Base-by-base conservation (phyloP, 1,284 basidiomycete genomes). In the Melampsora larici-populina region DNA sequence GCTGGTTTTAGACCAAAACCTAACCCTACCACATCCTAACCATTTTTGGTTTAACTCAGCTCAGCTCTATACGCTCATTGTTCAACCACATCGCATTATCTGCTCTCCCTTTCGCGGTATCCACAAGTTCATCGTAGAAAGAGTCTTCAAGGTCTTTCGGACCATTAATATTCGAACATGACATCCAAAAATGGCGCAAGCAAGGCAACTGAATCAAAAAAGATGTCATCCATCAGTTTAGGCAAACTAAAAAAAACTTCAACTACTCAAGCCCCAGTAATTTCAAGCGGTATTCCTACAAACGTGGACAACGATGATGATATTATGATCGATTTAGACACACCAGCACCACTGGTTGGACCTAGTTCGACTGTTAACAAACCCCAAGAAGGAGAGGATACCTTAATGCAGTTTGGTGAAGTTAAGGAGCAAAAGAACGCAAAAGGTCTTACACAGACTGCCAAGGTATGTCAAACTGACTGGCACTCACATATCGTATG, bases 401-500 rank as follows among this genome's bases (percentile, higher is more conserved):
- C 11, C 51, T 26, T 55, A 17, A 55, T 55, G 51, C 51, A 55
- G 18, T 55, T 55, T 55, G 51, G 51, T 21, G 51, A 55, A 55
- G 51, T 55, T 8, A 55, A 55, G 51, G 51, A 55, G 18, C 51
- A 5, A 55, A 55, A 55, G 51, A 55, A 55, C 51, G 18, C 65
- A 24, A 67, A 70, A 70, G 24, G 31, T 15, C 40, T 70, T 24
- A 70, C 67, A 26, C 67, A 70, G 49, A 49, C 67, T 6, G 67
- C 67, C 11, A 70, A 70, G 48, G 67, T 70, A 36, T 36, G 36
- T 36, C 15, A 51, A 36, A n/a, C 17, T 70, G 21, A 6, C 31
- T 70, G 5, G 3, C 36, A 36, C 3, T 36, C 9, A 36, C 3
- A 9, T 36, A 3, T 9, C 36, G 3, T 2, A 11, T 17, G n/a